Evolutionary conservation across 2,329 filamentous ascomycete species (phyloP).

Genomic region (Aspergillus arachidicola): DNA sequence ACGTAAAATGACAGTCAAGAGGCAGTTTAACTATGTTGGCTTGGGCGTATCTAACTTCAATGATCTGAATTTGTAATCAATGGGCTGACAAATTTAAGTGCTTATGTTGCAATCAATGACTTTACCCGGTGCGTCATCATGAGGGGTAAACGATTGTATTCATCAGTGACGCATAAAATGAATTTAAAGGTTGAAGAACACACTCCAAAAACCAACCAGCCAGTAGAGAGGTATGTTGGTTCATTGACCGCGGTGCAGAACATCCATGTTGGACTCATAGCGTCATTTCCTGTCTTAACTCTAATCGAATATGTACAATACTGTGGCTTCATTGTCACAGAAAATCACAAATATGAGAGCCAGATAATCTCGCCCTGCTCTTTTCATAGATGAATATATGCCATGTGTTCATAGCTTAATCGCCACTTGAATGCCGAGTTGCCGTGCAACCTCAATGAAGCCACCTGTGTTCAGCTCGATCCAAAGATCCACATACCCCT

Average conservation of each 20-base stretch:
- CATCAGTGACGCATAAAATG: not conserved
- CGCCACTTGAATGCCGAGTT: constrained; percentile 41
- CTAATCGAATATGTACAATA: not conserved
- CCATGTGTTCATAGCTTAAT: not conserved
- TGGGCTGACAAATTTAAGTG: not conserved
- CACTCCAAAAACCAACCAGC: too few relatives aligned
- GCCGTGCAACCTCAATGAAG: constrained; percentile 55
- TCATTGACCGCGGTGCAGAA: not conserved
- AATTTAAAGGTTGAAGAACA: not conserved
- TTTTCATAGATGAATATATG: not conserved
- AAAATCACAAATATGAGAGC: not conserved
- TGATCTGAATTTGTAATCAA: not conserved
- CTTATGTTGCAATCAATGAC: not conserved
- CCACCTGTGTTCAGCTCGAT: constrained; percentile 54
- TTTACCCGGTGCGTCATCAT: not conserved
- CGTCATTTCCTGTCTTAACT: not conserved
- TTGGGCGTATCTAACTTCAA: not conserved
- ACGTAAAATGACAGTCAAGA: not conserved
- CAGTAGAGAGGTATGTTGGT: too few relatives aligned
- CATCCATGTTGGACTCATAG: not conserved
- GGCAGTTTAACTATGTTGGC: not conserved
- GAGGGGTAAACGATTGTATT: not conserved
- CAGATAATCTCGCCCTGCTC: not conserved
- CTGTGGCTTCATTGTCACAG: not conserved
- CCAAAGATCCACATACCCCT: constrained; percentile 68